phyloP scores from a whole-genome alignment of 2,329 filamentous ascomycete species.

The Mariannaea elegans region DNA sequence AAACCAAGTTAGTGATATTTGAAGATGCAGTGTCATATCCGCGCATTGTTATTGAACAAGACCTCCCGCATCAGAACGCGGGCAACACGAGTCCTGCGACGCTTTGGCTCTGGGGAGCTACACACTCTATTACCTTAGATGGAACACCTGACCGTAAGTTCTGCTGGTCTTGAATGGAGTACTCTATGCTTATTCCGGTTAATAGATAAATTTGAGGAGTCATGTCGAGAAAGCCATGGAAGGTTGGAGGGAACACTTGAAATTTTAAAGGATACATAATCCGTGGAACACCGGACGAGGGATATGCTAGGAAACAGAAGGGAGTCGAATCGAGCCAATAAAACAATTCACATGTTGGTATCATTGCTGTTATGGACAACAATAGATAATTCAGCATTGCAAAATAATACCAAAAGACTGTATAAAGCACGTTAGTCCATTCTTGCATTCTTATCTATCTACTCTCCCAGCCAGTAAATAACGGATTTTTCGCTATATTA shows the following conservation, averaged over 20 bases:
- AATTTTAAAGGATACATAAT: slow-evolving; percentile 19
- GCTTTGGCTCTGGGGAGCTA: slow-evolving; percentile 32
- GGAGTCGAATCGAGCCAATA: no score
- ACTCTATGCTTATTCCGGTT: not conserved
- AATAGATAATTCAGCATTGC: no score
- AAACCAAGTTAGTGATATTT: no score
- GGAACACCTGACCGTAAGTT: slow-evolving; percentile 28
- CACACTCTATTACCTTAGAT: slow-evolving; percentile 31
- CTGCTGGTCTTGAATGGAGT: not conserved
- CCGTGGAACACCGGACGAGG: not conserved
- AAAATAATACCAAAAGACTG: no score
- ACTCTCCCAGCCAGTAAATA: no score
- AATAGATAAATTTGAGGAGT: slow-evolving; percentile 18
- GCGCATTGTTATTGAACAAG: slow-evolving; percentile 18
- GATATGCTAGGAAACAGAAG: no score
- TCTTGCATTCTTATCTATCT: no score
- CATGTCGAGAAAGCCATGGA: slow-evolving; percentile 16
- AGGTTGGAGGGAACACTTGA: slow-evolving; percentile 20
- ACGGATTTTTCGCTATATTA: not conserved
- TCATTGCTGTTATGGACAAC: no score
- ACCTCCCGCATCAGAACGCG: slow-evolving; percentile 22
- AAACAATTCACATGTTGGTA: no score
- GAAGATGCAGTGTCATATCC: slow-evolving; percentile 20
- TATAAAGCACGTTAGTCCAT: no score
- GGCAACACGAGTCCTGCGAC: slow-evolving; percentile 24